phyloP scores from a whole-genome alignment of 768 basidiomycete species.

The Rubroboletus satanas region DNA sequence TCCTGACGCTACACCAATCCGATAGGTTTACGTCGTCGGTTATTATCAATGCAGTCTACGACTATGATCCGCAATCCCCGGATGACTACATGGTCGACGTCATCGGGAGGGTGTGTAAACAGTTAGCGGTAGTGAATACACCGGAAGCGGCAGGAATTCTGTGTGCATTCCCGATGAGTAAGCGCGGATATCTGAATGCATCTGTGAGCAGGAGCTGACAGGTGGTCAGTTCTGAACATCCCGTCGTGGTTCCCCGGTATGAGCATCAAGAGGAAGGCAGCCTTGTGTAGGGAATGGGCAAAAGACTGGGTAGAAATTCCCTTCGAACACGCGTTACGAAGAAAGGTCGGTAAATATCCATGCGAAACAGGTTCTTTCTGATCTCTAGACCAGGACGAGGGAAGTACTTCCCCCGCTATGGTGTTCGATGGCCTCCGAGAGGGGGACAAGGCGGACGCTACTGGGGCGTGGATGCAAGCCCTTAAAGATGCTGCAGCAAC shows the following conservation, averaged over 20 bases:
- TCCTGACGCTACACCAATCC: background rate
- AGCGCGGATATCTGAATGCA: background rate
- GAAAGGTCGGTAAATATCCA: constrained; percentile 21
- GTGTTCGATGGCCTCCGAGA: constrained; percentile 14
- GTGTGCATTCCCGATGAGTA: constrained; percentile 14
- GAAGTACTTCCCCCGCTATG: constrained; percentile 14
- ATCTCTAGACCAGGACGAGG: background rate
- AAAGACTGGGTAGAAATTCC: constrained; percentile 22
- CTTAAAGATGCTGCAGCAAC: constrained; percentile 18
- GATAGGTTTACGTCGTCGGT: constrained; percentile 25
- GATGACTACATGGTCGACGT: constrained; percentile 12
- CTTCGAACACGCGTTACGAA: constrained; percentile 24
- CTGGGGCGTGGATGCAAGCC: background rate
- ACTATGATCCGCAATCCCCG: constrained; percentile 15
- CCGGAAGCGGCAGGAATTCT: constrained; percentile 14
- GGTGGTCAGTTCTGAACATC: constrained; percentile 9
- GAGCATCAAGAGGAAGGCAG: constrained; percentile 13
- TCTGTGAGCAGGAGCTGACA: background rate
- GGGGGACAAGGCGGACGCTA: background rate
- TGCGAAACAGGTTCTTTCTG: background rate
- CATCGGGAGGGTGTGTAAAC: constrained; percentile 9
- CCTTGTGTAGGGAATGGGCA: background rate
- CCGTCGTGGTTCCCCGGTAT: constrained; percentile 21
- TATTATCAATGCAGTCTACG: constrained; percentile 17
- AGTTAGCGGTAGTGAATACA: background rate